Conservation (phyloP, 805 yeast genomes). For the Komagataella phaffii region DNA sequence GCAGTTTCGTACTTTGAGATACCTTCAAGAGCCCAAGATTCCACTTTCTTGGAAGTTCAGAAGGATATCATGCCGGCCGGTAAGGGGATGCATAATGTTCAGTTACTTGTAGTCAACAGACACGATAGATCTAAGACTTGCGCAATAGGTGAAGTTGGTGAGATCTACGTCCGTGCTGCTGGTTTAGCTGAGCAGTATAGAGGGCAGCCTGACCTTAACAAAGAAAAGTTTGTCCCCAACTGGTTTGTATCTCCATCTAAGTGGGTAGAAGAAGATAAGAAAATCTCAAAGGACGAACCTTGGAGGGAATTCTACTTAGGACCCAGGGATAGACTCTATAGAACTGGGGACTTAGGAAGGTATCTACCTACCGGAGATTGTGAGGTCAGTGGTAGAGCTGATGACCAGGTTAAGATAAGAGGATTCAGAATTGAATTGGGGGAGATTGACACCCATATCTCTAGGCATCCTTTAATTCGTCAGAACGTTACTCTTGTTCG, state of each 20-base stretch:
- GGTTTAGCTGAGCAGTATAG: conserved; percentile 96
- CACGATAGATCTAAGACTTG: conserved; percentile 80
- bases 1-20: conserved; percentile 93
- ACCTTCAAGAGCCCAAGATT: conserved; percentile 53
- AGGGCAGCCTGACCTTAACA: conserved; percentile 78
- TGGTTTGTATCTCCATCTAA: conserved; percentile 71
- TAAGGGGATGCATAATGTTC: conserved; percentile 92
- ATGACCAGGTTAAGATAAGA: conserved; percentile 95
- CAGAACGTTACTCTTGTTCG: conserved; percentile 88
- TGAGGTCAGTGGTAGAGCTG: conserved; percentile 98
- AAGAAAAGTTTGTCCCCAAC: conserved; percentile 75
- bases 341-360: conserved; percentile 97
- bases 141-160: conserved; percentile 99
- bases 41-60: conserved; percentile 64
- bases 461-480: conserved; percentile 85
- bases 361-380: conserved; percentile 95
- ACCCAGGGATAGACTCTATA: conserved; percentile 88
- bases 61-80: conserved; percentile 99
- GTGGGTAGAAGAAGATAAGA: conserved; percentile 47
- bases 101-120: conserved; percentile 85
- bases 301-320: conserved; percentile 85
- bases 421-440: conserved; percentile 98
- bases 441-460: conserved; percentile 93
- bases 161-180: conserved; percentile 94
- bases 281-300: conserved; percentile 28